Percentiles rank a stretch among this genome's conserved stretches.
These are phyloP conservation scores for Fraxinus albicans DNA, from an alignment of 305 asterid genomes.

Conservation along the genomic window DNA sequence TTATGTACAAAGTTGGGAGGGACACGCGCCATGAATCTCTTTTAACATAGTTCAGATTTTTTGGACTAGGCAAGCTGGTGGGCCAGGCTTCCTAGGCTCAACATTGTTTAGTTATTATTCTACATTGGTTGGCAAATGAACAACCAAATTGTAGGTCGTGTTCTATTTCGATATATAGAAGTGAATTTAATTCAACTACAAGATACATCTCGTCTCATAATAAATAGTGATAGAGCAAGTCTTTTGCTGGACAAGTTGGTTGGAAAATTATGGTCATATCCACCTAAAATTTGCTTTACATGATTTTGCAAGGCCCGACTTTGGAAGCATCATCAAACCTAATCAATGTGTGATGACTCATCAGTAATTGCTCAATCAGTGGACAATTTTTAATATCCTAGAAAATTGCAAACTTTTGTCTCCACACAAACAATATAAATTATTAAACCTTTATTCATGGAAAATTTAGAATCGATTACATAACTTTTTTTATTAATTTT, in stretches of 20 bases:
- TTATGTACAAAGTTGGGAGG: neutral
- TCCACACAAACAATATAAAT: neutral
- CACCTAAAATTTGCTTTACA: neutral
- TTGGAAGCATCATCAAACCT: conserved; percentile 3
- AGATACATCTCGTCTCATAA: neutral
- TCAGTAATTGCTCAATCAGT: neutral
- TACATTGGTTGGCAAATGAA: neutral
- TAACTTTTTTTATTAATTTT: no score
- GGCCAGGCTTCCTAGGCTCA: neutral
- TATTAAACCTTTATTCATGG: neutral
- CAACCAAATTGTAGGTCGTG: neutral
- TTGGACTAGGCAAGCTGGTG: neutral
- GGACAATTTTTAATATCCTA: conserved; percentile 1
- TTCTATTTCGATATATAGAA: neutral
- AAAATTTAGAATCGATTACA: no score
- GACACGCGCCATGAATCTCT: no score
- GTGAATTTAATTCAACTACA: no score
- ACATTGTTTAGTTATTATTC: neutral
- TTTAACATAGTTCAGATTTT: neutral
- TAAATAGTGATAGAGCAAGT: neutral
- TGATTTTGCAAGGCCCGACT: conserved; percentile 13
- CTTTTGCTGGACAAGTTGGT: conserved; percentile 15
- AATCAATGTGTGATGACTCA: neutral
- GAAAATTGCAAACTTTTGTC: neutral
- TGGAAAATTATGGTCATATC: neutral